Base-by-base conservation (phyloP, 345 rosid genomes). In the Camelina laxa region DNA sequence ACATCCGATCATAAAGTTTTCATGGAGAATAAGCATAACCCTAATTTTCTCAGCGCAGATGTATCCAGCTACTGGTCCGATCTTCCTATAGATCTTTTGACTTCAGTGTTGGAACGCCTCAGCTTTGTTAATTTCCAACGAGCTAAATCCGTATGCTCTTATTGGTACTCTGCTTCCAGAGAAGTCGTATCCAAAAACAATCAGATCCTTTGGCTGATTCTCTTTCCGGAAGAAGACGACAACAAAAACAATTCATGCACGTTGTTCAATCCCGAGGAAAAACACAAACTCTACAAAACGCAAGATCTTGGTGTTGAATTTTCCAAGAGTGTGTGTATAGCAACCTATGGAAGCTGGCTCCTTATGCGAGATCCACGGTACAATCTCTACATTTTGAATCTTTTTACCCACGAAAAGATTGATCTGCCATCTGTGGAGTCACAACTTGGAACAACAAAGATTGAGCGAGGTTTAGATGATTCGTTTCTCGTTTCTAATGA, bases 211-310 rank as follows among this genome's bases (percentile, higher is more conserved):
- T 62, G 67, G 67, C 51, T 62, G 20, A 62, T 62, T 21, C 33
- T 62, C 13, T 62, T 62, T 20, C 33, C 33, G 7, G 2, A 65
- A n/a, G 4, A 44, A 7, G 2, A 31, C 0, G 13, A 21, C 11
- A 12, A 24, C 5, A 27, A n/a, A n/a, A n/a, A 30, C 30, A 48
- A 11, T 48, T 47, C 12, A 16, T 47, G 24, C 27, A 16, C 2
- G 17, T 17, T 65, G 30, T 48, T 65, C 35, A 65, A 12, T 65
- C 69, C 44, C 4, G 17, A 65, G 17, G 69, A 47, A 31, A 65
- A 65, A 11, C 4, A 48, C 57, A 48, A 65, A 48, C 27, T 31
- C 31, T 65, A 65, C 57, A 48, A 31, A 47, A 48, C 8, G 0
- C 3, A 48, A 16, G 57, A 17, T 65, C 70, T 65, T 17, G 70